A percentile compares a stretch with the other conserved stretches of the same genome.
Evolutionary conservation across 2,329 filamentous ascomycete genomes (phyloP).

Genomic region (Verticillium longisporum): DNA sequence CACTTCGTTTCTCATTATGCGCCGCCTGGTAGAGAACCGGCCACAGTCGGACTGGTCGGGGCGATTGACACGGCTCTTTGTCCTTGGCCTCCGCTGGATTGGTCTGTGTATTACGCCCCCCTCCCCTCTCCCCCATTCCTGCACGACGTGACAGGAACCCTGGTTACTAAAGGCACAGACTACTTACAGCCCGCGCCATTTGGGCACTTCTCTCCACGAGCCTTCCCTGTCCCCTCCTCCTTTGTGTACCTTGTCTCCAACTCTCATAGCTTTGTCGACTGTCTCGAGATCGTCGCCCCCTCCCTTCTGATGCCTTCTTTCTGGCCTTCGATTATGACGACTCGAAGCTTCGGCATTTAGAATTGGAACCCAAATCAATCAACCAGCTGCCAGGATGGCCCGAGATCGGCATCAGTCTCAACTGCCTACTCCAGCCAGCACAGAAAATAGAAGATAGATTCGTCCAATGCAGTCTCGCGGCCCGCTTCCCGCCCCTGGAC

Average conservation of each 20-base stretch:
- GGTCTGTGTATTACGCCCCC: background rate
- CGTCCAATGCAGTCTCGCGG: background rate
- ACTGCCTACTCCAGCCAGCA: background rate
- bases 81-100: background rate
- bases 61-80: background rate
- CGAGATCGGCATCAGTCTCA: background rate
- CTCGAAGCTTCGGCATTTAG: background rate
- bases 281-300: background rate
- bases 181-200: constrained; percentile 10
- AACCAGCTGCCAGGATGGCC: background rate
- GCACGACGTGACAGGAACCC: constrained; percentile 8
- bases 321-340: background rate
- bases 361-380: background rate
- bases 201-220: constrained; percentile 9
- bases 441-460: background rate
- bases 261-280: background rate
- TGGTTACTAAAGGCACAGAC: constrained; percentile 10
- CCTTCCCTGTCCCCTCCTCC: background rate
- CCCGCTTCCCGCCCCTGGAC: background rate
- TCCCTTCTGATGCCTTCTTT: background rate
- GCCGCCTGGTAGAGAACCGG: background rate
- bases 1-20: background rate
- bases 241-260: background rate
- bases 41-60: background rate
- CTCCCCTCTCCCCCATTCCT: background rate